Base-by-base conservation (phyloP, 2,329 filamentous ascomycete genomes). In the Fusarium mexicanum region DNA sequence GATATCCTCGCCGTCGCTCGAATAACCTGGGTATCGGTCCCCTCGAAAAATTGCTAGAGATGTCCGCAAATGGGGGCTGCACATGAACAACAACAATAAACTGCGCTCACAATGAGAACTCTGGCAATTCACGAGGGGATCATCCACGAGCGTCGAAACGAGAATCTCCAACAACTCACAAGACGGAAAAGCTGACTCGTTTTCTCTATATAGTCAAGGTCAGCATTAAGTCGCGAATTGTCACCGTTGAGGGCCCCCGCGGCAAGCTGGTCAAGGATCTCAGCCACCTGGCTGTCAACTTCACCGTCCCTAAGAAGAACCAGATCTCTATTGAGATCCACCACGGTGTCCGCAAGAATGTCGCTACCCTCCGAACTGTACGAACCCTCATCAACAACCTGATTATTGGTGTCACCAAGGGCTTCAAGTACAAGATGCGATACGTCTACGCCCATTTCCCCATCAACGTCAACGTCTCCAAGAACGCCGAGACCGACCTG, bases 361-460 rank as follows among this genome's bases (percentile, higher is more conserved):
- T 99, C 84, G 96, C 96, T 84, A 94, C 96, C 80, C 95, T 99
- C 87, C 95, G 96, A 83, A 99, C 96, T 83, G 96, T 99, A 89
- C 94, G 95, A 84, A 96, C 96, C 79, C 87, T 98, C 87, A 97
- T 99, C 91, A 94, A 97, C 91, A 99, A 99, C 93, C 86, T 99
- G 88, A 94, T 99, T 87, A 92, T 95, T 82, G 96, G 96, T 87
- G 96, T 99, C 80, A 99, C 96, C 86, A 97, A 96, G 91, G 96
- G 96, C 81, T 99, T 93, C 94, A 97, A 97, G 90, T 99, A 99
- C 93, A 99, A 99, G 94, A 98, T 99, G 96, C 94, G 97, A 84
- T 99, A 99, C 90, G 96, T 99, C 87, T 99, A 99, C 87, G 96
- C 96, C 86, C 96, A 99, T 93, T 99, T 99, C 86, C 96, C 96